phyloP scores from a whole-genome alignment of 2,329 filamentous ascomycete species.

The Chalaropsis ovoidea region DNA sequence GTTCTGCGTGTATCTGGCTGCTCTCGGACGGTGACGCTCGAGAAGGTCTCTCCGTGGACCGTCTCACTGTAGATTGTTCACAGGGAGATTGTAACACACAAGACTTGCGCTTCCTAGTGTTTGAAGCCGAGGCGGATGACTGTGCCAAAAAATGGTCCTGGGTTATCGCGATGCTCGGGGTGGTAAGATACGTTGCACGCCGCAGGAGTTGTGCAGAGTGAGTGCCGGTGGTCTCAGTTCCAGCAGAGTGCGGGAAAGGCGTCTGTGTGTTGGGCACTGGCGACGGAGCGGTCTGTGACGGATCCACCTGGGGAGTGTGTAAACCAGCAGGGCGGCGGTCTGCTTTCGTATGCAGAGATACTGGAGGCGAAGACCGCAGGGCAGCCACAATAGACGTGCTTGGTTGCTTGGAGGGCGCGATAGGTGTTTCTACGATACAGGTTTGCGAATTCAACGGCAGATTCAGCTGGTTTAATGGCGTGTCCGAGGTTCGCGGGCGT shows the following conservation, averaged over 20 bases:
- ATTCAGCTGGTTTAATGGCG: not conserved
- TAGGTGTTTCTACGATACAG: not conserved
- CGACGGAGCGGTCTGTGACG: not conserved
- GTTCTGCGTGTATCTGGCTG: not conserved
- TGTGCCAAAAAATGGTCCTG: not conserved
- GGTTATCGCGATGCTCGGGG: not conserved
- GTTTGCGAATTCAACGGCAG: not conserved
- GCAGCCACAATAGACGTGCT: not conserved
- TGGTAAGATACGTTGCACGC: not conserved
- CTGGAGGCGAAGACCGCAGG: not conserved
- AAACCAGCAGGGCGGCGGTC: not conserved
- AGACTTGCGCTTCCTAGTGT: constrained; percentile 1
- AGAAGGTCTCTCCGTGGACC: not conserved
- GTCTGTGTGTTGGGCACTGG: not conserved
- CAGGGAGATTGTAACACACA: not conserved
- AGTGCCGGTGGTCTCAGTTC: not conserved
- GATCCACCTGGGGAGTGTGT: not conserved
- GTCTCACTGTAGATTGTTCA: not conserved
- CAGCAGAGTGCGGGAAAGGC: not conserved
- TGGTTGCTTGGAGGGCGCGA: not conserved
- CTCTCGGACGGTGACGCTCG: not conserved
- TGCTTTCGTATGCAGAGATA: not conserved
- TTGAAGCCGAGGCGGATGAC: not conserved
- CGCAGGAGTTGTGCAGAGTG: not conserved
- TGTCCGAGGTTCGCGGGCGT: not conserved